Conservation (phyloP, 805 yeast genomes). For the Wickerhamomyces ciferrii region DNA sequence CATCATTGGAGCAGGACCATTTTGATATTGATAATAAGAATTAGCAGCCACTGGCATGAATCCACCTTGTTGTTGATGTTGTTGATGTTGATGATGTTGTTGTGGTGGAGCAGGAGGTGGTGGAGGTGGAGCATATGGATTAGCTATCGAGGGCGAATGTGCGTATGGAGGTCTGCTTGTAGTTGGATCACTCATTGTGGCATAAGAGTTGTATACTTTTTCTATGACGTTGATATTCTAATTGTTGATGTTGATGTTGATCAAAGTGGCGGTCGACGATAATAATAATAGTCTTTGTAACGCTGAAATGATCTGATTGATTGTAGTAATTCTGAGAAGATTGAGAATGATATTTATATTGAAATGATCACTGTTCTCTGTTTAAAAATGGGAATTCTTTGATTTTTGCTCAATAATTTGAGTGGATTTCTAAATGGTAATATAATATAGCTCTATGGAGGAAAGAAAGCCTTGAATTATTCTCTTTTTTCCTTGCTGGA, state of each 20-base stretch:
- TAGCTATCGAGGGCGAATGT: background rate
- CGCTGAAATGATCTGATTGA: too few species aligned
- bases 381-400: too few species aligned
- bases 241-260: background rate
- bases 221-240: background rate
- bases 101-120: constrained; percentile 1
- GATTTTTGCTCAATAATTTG: too few species aligned
- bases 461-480: too few species aligned
- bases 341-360: too few species aligned
- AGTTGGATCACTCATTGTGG: background rate
- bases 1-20: background rate
- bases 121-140: background rate
- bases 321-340: too few species aligned
- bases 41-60: background rate
- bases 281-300: too few species aligned
- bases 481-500: too few species aligned
- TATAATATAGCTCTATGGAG: too few species aligned
- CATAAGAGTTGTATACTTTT: background rate
- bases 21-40: background rate
- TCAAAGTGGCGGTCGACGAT: background rate
- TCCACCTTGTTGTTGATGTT: constrained; percentile 1
- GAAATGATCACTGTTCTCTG: too few species aligned
- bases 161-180: background rate
- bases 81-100: constrained; percentile 1
- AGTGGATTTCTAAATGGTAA: too few species aligned